Base-by-base conservation (phyloP, 331 rosid genomes). In the Cucumis variabilis region DNA sequence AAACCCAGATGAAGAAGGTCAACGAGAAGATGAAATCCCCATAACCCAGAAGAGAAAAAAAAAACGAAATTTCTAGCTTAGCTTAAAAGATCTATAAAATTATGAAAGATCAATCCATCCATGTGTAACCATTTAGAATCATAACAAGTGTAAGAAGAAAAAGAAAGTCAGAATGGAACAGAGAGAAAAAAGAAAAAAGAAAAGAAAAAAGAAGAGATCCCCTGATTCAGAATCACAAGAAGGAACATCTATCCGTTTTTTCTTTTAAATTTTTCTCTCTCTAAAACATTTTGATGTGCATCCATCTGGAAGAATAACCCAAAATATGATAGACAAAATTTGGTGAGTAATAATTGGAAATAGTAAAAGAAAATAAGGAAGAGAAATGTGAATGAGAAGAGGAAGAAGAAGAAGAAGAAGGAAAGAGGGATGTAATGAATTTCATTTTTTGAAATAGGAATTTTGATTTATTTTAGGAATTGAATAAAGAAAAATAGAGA, bases 201-300 rank as follows among this genome's bases (percentile, higher is more conserved):
- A 44, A 37, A 37, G 44, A 21, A 93, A 90, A 94, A 83, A 93
- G 86, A 88, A 86, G 88, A 87, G 94, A 93, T 92, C 95, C 93
- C 89, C 75, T 87, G 77, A 89, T 63, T 83, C 74, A 83, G 62
- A 83, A 65, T 44, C 48, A 44, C 10, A 44, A 44, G 48, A 44
- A 44, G 48, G 55, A 82, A 82, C 53, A 60, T 30, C 71, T 60
- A 15, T 55, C 58, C 28, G 66, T 88, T 1, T 37, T 68, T 68
- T 27, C 2, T 12, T 19, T 37, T 5, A 2, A 9, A 28, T 68
- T 23, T 11, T 4, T 72, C 23, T 50, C 70, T 30, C 30, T 72
- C 80, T 13, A 55, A 24, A 13, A 74, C 28, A 55, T 86, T 67
- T 90, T 33, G 79, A 69, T 78, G 87, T 87, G 88, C 86, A 13